These are phyloP conservation scores for Coccomyxa sp. DNA, from an alignment of 139 green algal species.

Conservation along the genomic window DNA sequence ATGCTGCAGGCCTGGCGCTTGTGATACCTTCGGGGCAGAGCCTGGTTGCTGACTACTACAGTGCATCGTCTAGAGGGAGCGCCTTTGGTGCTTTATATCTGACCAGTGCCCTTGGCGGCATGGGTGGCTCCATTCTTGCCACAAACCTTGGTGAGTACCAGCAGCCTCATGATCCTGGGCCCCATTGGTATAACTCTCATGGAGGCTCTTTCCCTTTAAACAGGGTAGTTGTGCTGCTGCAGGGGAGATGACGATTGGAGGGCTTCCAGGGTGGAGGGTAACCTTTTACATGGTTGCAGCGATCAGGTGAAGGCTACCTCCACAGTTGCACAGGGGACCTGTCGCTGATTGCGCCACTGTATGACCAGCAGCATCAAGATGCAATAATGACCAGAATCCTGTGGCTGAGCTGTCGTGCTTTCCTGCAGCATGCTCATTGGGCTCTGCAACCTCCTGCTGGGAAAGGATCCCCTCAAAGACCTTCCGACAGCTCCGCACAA, in stretches of 20 bases:
- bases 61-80: constrained; percentile 27
- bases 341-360: no score
- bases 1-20: constrained; percentile 42
- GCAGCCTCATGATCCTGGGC: no score
- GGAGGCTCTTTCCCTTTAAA: background rate
- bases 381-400: no score
- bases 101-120: constrained; percentile 38
- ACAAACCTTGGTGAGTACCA: constrained; percentile 57
- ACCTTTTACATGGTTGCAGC: constrained; percentile 32
- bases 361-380: no score
- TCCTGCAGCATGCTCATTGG: constrained; percentile 13
- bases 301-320: constrained; percentile 4
- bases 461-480: background rate
- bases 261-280: constrained; percentile 39
- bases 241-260: constrained; percentile 2
- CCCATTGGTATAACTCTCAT: background rate
- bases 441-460: background rate
- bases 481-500: background rate
- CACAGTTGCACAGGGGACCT: no score
- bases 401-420: background rate
- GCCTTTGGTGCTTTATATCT: constrained; percentile 66
- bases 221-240: background rate
- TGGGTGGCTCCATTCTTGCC: constrained; percentile 60
- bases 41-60: constrained; percentile 28
- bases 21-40: constrained; percentile 67